Base-by-base conservation (phyloP, 257 asterid genomes). In the Lantana camara region DNA sequence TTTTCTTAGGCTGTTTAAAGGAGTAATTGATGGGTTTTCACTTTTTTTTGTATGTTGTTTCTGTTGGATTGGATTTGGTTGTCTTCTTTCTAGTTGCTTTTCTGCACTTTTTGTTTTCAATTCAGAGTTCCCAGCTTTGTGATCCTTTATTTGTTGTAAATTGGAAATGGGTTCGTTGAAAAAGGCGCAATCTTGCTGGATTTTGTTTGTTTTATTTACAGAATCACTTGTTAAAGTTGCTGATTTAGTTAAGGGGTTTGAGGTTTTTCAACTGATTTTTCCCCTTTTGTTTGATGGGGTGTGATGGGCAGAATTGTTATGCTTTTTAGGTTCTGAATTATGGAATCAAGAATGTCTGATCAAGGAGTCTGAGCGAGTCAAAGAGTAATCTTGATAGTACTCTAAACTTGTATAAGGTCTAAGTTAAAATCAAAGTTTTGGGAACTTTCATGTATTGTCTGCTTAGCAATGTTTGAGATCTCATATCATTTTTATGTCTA, bases 101-200 rank as follows among this genome's bases (percentile, higher is more conserved):
- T 51, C 57, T 24, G 66, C 34, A 54, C 57, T 67, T 50, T 32
- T 47, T 17, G 10, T 8, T 9, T 46, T 8, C 9, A 15, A 7
- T 67, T 13, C 2, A 5, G 17, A 48, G 32, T 48, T 60, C 19
- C 20, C 47, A 9, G 34, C 4, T 13, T 16, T 21, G 49, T 35
- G 60, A 30, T 75, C 50, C 11, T 41, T 46, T 54, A 34, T 40
- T 48, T 17, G 67, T 37, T 60, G 38, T 1, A 19, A 37, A 37
- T 51, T 68, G 0, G 66, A 55, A 30, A 32, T 59, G 63, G 55
- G 35, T 63, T 38, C 13, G 14, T 51, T 34, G 19, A 46, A 19
- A 45, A 63, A 72, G 59, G 11, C 20, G 15, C 19, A 17, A 30
- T 61, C 53, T 54, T 69, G 68, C 27, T 51, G 50, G 38, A 32